phyloP scores from a whole-genome alignment of 2,329 filamentous ascomycete species.

The Trichoderma cornu-damae region DNA sequence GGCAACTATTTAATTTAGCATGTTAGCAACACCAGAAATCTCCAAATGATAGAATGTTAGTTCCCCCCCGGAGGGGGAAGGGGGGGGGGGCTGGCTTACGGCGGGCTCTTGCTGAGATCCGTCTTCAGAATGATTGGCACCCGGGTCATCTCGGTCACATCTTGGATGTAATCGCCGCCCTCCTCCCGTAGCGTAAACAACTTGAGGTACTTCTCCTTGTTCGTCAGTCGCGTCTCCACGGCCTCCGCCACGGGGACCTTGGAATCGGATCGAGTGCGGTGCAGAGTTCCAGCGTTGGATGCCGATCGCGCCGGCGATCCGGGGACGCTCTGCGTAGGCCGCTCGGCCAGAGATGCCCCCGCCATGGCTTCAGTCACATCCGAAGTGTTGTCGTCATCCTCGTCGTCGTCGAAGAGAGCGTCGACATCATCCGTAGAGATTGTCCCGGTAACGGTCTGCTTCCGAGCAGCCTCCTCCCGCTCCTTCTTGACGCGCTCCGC shows the following conservation, averaged over 20 bases:
- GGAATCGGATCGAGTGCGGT: constrained; percentile 91
- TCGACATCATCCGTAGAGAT: constrained; percentile 91
- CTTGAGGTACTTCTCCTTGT: constrained; percentile 95
- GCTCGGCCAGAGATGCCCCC: constrained; percentile 81
- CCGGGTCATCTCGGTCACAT: constrained; percentile 95
- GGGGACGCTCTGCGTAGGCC: constrained; percentile 91
- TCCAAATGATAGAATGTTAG: background rate
- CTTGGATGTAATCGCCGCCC: constrained; percentile 93
- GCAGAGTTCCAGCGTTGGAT: constrained; percentile 61
- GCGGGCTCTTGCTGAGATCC: constrained; percentile 96
- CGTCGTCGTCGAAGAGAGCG: constrained; percentile 92
- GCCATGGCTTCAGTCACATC: constrained; percentile 89
- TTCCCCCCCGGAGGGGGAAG: constrained; percentile 32
- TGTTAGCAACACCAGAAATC: constrained; percentile 23
- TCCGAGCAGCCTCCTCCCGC: constrained; percentile 82
- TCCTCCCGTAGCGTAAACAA: constrained; percentile 87
- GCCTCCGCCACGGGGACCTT: constrained; percentile 72
- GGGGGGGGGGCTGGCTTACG: too few species aligned
- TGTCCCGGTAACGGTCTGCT: constrained; percentile 90
- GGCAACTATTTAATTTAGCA: constrained; percentile 51
- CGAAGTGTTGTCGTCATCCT: constrained; percentile 72
- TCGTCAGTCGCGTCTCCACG: constrained; percentile 72
- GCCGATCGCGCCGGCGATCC: constrained; percentile 79
- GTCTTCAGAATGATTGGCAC: constrained; percentile 98
- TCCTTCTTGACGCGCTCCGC: constrained; percentile 78